Conservation (phyloP, 129 eudicot species). For the Deinandra increscens region DNA sequence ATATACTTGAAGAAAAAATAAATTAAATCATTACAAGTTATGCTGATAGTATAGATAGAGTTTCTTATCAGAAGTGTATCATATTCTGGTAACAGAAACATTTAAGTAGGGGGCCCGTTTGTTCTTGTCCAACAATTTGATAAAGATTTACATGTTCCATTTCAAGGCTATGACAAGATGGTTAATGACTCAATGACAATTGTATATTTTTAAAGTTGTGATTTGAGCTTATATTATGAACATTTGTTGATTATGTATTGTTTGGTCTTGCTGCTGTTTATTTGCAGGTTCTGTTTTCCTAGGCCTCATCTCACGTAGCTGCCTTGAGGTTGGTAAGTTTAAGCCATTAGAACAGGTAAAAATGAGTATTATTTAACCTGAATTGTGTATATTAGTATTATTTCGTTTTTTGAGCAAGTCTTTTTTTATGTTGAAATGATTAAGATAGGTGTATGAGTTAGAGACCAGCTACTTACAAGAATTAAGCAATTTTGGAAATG, state of each 20-base stretch:
- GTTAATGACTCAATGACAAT: too few relatives aligned
- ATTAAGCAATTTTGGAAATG: slow-evolving; percentile 80
- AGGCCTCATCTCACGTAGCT: too few relatives aligned
- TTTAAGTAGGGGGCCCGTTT: too few relatives aligned
- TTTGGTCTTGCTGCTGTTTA: too few relatives aligned
- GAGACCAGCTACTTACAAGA: slow-evolving; percentile 98
- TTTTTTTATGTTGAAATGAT: slow-evolving; percentile 26
- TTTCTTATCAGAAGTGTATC: not conserved
- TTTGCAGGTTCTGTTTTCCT: too few relatives aligned
- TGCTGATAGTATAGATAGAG: not conserved
- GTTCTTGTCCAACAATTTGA: not conserved
- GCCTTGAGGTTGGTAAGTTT: too few relatives aligned
- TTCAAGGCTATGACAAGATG: not conserved
- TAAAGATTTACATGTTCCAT: not conserved
- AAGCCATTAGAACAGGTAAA: too few relatives aligned
- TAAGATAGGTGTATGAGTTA: slow-evolving; percentile 78
- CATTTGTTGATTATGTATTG: too few relatives aligned
- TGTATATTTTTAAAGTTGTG: too few relatives aligned
- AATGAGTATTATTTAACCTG: too few relatives aligned
- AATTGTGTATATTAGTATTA: too few relatives aligned
- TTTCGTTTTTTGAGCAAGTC: slow-evolving; percentile 26
- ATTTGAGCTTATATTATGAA: too few relatives aligned
- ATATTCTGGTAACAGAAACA: not conserved
- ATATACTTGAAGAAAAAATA: not conserved
- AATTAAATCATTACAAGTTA: not conserved